Evolutionary conservation across 805 yeast species (phyloP), one percentile per base, ranked within the genome.

Genomic region (Metschnikowia corniflorae): DNA sequence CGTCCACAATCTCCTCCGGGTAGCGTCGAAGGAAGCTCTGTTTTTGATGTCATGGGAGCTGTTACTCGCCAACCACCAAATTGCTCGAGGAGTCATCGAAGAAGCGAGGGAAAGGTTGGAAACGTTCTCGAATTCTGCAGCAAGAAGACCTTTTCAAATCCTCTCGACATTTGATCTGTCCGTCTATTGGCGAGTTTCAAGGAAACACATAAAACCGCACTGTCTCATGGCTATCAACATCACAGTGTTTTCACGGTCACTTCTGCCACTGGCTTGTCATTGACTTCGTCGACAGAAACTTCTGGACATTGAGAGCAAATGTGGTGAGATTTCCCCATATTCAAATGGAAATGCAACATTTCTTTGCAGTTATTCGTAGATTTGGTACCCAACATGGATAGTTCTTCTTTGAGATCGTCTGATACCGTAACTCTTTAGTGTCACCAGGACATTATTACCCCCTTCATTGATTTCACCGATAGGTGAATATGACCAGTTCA

Each of bases 361-460:
- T 27, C 56, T 59, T 43, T 70, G 65, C 24, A 61, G 51, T 55
- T 72, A 73, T 49, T 80, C 84, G 55, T 75, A 80, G 60, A 60
- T 76, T 42, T 77, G 63, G 62, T 80, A 78, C 15, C 85, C 86
- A 35, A 79, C 75, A 53, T 66, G 78, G 30, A 80, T 73, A n/a
- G n/a, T n/a, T n/a, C n/a, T n/a, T n/a, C n/a, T n/a, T n/a, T n/a
- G n/a, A n/a, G n/a, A n/a, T n/a, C n/a, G n/a, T n/a, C n/a, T n/a
- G n/a, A n/a, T n/a, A n/a, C n/a, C n/a, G n/a, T n/a, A n/a, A n/a
- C n/a, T n/a, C n/a, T n/a, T n/a, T n/a, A n/a, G n/a, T n/a, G n/a
- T n/a, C n/a, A n/a, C n/a, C n/a, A n/a, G n/a, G n/a, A n/a, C n/a
- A n/a, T n/a, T n/a, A n/a, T n/a, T n/a, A n/a, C n/a, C n/a, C n/a